Percentiles rank a stretch among this genome's conserved stretches.
phyloP scores from a whole-genome alignment of 345 rosid species.

The Moricandia arvensis region DNA sequence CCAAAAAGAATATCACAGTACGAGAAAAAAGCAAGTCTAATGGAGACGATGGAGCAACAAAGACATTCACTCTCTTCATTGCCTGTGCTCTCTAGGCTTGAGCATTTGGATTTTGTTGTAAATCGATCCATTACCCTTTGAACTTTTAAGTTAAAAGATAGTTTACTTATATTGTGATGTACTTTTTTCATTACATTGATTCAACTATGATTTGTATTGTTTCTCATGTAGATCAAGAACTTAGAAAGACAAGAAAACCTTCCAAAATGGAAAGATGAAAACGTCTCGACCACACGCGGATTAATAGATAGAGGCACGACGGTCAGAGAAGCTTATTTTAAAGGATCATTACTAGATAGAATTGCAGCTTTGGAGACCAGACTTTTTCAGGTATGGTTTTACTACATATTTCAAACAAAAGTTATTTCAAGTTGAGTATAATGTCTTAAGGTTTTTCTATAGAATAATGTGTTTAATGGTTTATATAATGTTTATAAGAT shows the following conservation, averaged over 20 bases:
- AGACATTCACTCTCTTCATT: slow-evolving; percentile 42
- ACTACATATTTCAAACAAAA: background rate
- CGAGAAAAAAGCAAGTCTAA: background rate
- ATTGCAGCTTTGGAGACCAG: slow-evolving; percentile 64
- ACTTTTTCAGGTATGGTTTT: slow-evolving; percentile 58
- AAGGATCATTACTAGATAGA: slow-evolving; percentile 75
- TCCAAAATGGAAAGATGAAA: slow-evolving; percentile 42
- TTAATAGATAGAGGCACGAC: slow-evolving; percentile 52
- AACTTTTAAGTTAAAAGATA: background rate
- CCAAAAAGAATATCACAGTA: background rate
- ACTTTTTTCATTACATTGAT: background rate
- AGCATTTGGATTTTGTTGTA: slow-evolving; percentile 70
- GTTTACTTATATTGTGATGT: background rate
- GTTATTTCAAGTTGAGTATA: background rate
- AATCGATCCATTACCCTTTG: background rate
- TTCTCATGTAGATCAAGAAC: slow-evolving; percentile 51
- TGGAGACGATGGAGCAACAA: slow-evolving; percentile 52
- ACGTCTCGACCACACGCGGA: slow-evolving; percentile 7
- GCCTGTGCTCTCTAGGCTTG: slow-evolving; percentile 68
- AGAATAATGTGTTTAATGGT: background rate
- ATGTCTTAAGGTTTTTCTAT: background rate
- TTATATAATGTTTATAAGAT: slow-evolving; percentile 38
- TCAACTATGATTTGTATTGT: background rate
- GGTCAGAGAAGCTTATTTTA: slow-evolving; percentile 55
- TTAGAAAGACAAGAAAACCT: slow-evolving; percentile 54